Conservation (phyloP, 768 basidiomycete species). For the Boletus pseudopeckii region DNA sequence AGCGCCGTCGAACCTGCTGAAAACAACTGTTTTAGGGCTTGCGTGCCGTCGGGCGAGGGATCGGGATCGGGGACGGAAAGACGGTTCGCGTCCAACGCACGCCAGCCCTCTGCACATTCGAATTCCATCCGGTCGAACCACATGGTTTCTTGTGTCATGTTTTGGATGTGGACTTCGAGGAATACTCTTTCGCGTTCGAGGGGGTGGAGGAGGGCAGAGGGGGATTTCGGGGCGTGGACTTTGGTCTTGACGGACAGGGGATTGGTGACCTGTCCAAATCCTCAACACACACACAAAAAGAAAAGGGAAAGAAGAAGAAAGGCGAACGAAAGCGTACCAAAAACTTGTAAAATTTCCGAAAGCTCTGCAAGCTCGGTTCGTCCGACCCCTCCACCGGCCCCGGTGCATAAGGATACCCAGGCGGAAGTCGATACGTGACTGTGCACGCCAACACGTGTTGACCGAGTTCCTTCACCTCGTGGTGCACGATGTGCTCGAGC, state of each 20-base stretch:
- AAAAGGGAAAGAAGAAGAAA: background rate
- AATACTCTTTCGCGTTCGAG: conserved; percentile 78
- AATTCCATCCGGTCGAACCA: conserved; percentile 81
- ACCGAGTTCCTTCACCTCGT: conserved; percentile 93
- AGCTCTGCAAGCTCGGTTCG: conserved; percentile 61
- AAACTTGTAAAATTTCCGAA: conserved; percentile 91
- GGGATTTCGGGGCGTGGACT: conserved; percentile 73
- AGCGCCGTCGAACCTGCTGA: conserved; percentile 61
- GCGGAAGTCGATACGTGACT: conserved; percentile 75
- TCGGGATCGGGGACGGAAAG: conserved; percentile 10
- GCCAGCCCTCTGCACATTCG: conserved; percentile 69
- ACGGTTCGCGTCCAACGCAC: conserved; percentile 52
- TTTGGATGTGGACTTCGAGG: conserved; percentile 91
- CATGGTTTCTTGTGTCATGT: conserved; percentile 72
- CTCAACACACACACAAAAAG: background rate
- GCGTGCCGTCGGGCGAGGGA: background rate
- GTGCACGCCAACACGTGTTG: conserved; percentile 86
- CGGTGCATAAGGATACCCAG: conserved; percentile 48
- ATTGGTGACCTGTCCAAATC: conserved; percentile 69
- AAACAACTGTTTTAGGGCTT: conserved; percentile 42
- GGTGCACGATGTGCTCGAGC: conserved; percentile 65
- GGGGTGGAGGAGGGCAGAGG: conserved; percentile 62
- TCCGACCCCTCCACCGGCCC: conserved; percentile 47
- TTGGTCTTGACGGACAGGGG: conserved; percentile 95
- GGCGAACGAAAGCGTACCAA: conserved; percentile 48